Percentiles rank a stretch among this genome's conserved stretches.
Conservation (phyloP, 352 stramenopile species). For the Pythium grandisporangium region DNA sequence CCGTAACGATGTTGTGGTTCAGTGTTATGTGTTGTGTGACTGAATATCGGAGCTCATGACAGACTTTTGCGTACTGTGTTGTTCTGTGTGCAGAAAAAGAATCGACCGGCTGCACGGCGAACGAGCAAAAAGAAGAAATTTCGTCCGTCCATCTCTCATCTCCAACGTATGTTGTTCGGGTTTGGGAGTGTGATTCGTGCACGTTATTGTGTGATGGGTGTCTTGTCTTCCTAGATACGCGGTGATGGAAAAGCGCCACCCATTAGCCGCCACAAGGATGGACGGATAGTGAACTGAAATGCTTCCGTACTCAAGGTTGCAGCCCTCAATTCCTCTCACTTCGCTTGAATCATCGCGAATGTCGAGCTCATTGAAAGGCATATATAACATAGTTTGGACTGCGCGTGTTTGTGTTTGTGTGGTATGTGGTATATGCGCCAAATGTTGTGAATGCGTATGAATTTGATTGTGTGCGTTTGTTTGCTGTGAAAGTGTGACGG, state of each 20-base stretch:
- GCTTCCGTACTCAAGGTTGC: no score
- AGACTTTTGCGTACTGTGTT: no score
- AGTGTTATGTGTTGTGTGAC: neutral
- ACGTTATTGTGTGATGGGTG: no score
- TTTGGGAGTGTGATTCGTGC: conserved; percentile 4
- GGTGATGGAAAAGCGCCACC: conserved; percentile 21
- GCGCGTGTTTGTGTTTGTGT: no score
- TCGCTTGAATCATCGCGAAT: no score
- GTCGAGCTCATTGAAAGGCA: conserved; percentile 12
- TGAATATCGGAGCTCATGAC: no score
- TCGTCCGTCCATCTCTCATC: conserved; percentile 51
- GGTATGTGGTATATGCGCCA: neutral
- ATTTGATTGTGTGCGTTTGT: no score
- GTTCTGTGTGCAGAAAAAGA: conserved; percentile 13
- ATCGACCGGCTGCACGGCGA: conserved; percentile 3
- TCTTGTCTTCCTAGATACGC: conserved; percentile 56
- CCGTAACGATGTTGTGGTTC: no score
- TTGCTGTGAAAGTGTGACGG: no score
- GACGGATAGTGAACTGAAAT: conserved; percentile 8
- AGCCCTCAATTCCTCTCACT: conserved; percentile 11
- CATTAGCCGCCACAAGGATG: conserved; percentile 32
- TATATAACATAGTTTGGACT: no score
- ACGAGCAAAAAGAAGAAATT: conserved; percentile 49
- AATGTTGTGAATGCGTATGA: neutral
- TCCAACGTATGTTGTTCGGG: conserved; percentile 41